Evolutionary conservation across 208 protist species (phyloP), one percentile per base, ranked within the genome.

Genomic region (Crithidia expoeki): DNA sequence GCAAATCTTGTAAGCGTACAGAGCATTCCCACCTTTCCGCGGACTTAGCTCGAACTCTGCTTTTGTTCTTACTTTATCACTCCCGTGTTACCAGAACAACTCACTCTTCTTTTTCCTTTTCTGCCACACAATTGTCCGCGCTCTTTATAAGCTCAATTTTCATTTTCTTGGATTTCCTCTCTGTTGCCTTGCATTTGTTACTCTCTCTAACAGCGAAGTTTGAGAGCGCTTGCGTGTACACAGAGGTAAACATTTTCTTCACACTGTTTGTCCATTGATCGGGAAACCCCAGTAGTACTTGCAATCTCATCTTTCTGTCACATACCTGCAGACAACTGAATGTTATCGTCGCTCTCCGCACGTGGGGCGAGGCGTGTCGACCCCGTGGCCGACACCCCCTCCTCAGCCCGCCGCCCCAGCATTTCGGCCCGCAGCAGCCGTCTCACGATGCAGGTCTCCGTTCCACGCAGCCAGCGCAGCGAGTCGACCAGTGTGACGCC

Each of bases 401-500:
- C 42, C 6, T 72, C 67, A 1, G 67, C 25, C 11, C 67, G 67
- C 47, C 67, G 67, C 47, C 21, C 57, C 1, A 63, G 53, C 67
- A 52, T 64, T 28, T 64, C 58, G 0, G 58, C 58, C 38, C 58
- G 58, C 42, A 38, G 23, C 34, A 40, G 27, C 42, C 57, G 57
- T 25, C 38, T 62, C 25, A 25, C 58, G 12, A 42, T 28, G 0
- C 38, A 19, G 3, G 21, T 52, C 14, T 64, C 30, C 38, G 21
- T 72, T 47, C 66, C 66, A 1, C 44, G 66, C 30, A 72, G 66
- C n/a, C 66, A 72, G 19, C 66, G 66, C 32, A 72, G 66, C 19
- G 66, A 72, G 23, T 62, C 57, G 36, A 50, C 23, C 38, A 44
- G 19, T 40, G 40, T 17, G 4, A 56, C 40, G 7, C 57, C 57